Percentiles rank a stretch among this genome's conserved stretches.
Conservation (phyloP, 2,329 filamentous ascomycete species). For the Aspergillus calidoustus region DNA sequence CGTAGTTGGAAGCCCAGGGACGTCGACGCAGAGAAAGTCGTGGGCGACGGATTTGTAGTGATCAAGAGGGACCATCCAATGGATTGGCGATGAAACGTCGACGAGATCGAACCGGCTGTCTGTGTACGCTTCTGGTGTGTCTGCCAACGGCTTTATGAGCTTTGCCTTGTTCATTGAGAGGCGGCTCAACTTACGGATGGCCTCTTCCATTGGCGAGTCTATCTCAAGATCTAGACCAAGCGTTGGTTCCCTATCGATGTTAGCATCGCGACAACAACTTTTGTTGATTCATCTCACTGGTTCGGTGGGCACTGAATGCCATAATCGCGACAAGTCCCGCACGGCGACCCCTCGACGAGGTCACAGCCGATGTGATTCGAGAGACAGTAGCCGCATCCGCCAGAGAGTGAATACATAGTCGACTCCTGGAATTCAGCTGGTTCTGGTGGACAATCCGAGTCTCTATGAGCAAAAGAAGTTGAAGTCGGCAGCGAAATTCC, state of each 20-base stretch:
- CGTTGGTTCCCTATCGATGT: neutral
- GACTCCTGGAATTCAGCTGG: neutral
- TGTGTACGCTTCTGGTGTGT: neutral
- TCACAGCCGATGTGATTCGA: slow-evolving; percentile 5
- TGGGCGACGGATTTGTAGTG: slow-evolving; percentile 14
- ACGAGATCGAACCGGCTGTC: neutral
- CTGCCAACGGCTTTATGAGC: neutral
- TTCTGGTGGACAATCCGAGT: neutral
- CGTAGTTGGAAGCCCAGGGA: slow-evolving; percentile 1
- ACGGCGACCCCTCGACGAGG: neutral
- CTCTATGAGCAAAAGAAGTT: neutral
- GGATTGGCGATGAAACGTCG: neutral
- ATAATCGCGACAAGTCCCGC: slow-evolving; percentile 8
- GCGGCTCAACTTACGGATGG: neutral
- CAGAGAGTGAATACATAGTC: slow-evolving; percentile 8
- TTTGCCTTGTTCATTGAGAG: neutral
- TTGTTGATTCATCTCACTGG: neutral
- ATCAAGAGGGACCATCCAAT: slow-evolving; percentile 17
- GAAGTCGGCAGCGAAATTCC: neutral
- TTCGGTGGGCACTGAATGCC: slow-evolving; percentile 4
- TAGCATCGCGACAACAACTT: neutral
- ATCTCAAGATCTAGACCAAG: neutral
- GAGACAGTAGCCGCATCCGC: slow-evolving; percentile 9
- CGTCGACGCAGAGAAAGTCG: slow-evolving; percentile 10
- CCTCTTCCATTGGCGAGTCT: neutral